Percentiles rank a stretch among this genome's conserved stretches.
Conservation (phyloP, 2,329 filamentous ascomycete species). For the Paramyrothecium roridum region DNA sequence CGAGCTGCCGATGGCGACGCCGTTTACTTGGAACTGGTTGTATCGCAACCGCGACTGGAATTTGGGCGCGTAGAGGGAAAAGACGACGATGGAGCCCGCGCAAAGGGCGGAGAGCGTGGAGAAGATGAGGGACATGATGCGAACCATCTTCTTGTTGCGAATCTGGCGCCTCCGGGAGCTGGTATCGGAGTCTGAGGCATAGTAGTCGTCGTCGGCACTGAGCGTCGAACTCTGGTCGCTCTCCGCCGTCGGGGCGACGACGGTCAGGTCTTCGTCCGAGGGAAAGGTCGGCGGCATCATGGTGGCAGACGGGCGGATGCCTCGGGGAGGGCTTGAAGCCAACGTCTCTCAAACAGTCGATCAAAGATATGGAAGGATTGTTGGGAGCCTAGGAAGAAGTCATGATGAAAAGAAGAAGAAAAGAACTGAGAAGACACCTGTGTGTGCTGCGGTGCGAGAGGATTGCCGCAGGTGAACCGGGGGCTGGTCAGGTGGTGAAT, state of each 20-base stretch:
- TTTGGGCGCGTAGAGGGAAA: constrained; percentile 88
- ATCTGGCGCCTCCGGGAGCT: constrained; percentile 15
- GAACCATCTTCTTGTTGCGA: constrained; percentile 29
- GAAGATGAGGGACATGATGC: constrained; percentile 48
- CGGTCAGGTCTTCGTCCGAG: constrained; percentile 10
- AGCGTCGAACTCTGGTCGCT: constrained; percentile 17
- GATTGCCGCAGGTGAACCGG: background rate
- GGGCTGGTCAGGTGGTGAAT: background rate
- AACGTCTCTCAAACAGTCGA: background rate
- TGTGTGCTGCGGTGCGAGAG: background rate
- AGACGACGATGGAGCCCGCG: constrained; percentile 88
- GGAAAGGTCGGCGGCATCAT: constrained; percentile 18
- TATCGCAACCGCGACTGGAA: constrained; percentile 87
- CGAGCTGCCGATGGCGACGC: constrained; percentile 81
- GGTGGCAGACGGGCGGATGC: background rate
- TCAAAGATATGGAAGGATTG: background rate
- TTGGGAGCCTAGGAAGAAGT: background rate
- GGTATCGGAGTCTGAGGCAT: constrained; percentile 11
- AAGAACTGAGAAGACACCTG: constrained; percentile 11
- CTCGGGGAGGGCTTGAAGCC: background rate
- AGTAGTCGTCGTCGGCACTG: constrained; percentile 10
- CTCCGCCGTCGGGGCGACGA: constrained; percentile 12
- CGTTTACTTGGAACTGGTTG: constrained; percentile 88
- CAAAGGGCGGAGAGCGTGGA: constrained; percentile 64
- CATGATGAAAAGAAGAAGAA: background rate